Evolutionary conservation across 1,139 yeast species (phyloP).

Genomic region (Taphrina wiesneri): DNA sequence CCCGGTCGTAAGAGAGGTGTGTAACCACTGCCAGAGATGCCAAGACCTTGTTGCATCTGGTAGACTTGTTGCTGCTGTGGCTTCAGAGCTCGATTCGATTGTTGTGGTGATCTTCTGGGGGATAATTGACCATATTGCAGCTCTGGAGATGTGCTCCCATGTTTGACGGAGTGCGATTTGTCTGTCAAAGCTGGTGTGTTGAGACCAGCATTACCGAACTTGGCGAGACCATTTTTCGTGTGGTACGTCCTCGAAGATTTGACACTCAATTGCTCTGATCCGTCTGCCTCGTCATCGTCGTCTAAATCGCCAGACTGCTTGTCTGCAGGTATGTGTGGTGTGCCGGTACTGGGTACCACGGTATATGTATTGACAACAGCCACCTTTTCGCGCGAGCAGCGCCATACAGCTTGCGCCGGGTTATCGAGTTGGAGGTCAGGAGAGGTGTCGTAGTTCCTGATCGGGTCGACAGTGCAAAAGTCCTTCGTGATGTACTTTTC

Average conservation of each 20-base stretch:
- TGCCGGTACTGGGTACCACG: constrained; percentile 25
- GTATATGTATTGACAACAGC: constrained; percentile 35
- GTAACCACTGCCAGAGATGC: constrained; percentile 31
- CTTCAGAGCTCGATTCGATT: background rate
- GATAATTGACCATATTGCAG: background rate
- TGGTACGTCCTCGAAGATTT: constrained; percentile 34
- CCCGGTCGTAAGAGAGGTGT: constrained; percentile 25
- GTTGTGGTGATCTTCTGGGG: constrained; percentile 18
- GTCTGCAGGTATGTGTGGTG: constrained; percentile 6
- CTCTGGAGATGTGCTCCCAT: constrained; percentile 26
- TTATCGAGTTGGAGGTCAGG: constrained; percentile 22
- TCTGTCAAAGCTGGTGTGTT: constrained; percentile 26
- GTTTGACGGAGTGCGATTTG: background rate
- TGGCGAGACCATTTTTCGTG: constrained; percentile 21
- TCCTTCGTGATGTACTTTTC: constrained; percentile 34
- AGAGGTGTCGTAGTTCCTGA: constrained; percentile 34
- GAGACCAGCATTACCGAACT: background rate
- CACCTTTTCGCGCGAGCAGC: constrained; percentile 22
- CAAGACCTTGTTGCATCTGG: constrained; percentile 25
- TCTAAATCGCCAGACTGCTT: constrained; percentile 19
- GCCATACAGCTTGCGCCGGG: constrained; percentile 25
- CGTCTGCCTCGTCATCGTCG: constrained; percentile 34
- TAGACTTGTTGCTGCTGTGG: constrained; percentile 6
- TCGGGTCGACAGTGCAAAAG: constrained; percentile 35
- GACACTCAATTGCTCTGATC: constrained; percentile 34